Evolutionary conservation across 2,329 filamentous ascomycete genomes (phyloP).

Genomic region (Lachnellula arida): DNA sequence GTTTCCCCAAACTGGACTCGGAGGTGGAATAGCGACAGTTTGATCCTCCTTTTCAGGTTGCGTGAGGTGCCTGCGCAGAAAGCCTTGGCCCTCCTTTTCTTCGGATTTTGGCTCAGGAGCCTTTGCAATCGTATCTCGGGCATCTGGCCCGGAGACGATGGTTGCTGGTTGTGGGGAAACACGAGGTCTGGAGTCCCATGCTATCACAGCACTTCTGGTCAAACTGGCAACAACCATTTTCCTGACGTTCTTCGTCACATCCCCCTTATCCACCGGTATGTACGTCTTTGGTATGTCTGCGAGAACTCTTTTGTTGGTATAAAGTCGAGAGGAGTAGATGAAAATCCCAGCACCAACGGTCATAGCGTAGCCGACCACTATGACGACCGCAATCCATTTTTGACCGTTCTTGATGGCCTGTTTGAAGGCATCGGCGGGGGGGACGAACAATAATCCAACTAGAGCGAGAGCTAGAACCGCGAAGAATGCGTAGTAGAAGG

Average conservation of each 20-base stretch:
- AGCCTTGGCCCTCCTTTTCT: slow-evolving; percentile 4
- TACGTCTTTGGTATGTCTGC: slow-evolving; percentile 80
- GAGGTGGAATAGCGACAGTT: slow-evolving; percentile 19
- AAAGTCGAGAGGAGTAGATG: slow-evolving; percentile 79
- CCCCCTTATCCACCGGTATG: slow-evolving; percentile 80
- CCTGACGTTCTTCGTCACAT: slow-evolving; percentile 70
- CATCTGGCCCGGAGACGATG: slow-evolving; percentile 28
- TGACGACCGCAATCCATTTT: slow-evolving; percentile 76
- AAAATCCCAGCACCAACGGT: slow-evolving; percentile 66
- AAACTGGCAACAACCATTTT: slow-evolving; percentile 70
- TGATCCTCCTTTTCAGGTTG: slow-evolving; percentile 18
- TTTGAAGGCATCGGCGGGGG: slow-evolving; percentile 75
- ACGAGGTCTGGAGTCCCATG: slow-evolving; percentile 71
- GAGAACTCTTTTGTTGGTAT: slow-evolving; percentile 75
- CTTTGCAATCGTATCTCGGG: slow-evolving; percentile 22
- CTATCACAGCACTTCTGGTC: slow-evolving; percentile 71
- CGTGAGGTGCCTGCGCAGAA: slow-evolving; percentile 5
- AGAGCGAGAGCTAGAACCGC: slow-evolving; percentile 70
- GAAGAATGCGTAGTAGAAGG: slow-evolving; percentile 79
- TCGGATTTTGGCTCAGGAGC: slow-evolving; percentile 11
- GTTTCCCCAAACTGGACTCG: slow-evolving; percentile 62
- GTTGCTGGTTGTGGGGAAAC: slow-evolving; percentile 38
- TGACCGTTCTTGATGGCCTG: slow-evolving; percentile 65
- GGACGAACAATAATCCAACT: slow-evolving; percentile 68
- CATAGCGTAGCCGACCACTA: slow-evolving; percentile 70